phyloP scores from a whole-genome alignment of 371 early-diverging fungal species.

The Thermomucor indicae-seudaticae region DNA sequence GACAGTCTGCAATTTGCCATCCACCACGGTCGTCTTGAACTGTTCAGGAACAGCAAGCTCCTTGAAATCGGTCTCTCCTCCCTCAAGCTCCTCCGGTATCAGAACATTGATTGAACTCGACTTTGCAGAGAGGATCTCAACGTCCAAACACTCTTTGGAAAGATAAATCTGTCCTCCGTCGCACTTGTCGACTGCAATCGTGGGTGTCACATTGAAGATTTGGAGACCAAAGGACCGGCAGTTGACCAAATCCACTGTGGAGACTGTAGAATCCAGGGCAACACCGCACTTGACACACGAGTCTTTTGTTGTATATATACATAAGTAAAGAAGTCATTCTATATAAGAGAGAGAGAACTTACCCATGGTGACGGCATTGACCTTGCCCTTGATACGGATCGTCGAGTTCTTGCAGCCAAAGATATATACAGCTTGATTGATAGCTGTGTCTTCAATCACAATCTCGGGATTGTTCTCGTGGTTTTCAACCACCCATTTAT shows the following conservation, averaged over 20 bases:
- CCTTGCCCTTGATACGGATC: constrained; percentile 87
- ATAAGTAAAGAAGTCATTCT: constrained; percentile 4
- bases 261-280: constrained; percentile 79
- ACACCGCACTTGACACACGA: constrained; percentile 87
- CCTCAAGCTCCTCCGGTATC: constrained; percentile 58
- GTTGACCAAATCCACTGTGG: constrained; percentile 90
- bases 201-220: constrained; percentile 80
- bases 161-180: constrained; percentile 90
- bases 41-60: constrained; percentile 93
- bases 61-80: constrained; percentile 72
- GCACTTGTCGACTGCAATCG: constrained; percentile 87
- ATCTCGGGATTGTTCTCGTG: constrained; percentile 73
- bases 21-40: constrained; percentile 78
- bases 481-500: constrained; percentile 93
- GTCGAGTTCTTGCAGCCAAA: constrained; percentile 89
- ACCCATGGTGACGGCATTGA: constrained; percentile 87
- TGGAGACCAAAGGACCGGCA: constrained; percentile 87
- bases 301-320: no score
- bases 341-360: constrained; percentile 8
- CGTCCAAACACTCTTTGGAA: constrained; percentile 68
- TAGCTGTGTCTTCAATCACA: constrained; percentile 74
- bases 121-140: constrained; percentile 90
- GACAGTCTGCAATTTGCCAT: constrained; percentile 77
- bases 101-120: constrained; percentile 83
- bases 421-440: constrained; percentile 90